These are phyloP conservation scores for Beauveria australis DNA, from an alignment of 2,329 filamentous ascomycete genomes.

Conservation along the genomic window DNA sequence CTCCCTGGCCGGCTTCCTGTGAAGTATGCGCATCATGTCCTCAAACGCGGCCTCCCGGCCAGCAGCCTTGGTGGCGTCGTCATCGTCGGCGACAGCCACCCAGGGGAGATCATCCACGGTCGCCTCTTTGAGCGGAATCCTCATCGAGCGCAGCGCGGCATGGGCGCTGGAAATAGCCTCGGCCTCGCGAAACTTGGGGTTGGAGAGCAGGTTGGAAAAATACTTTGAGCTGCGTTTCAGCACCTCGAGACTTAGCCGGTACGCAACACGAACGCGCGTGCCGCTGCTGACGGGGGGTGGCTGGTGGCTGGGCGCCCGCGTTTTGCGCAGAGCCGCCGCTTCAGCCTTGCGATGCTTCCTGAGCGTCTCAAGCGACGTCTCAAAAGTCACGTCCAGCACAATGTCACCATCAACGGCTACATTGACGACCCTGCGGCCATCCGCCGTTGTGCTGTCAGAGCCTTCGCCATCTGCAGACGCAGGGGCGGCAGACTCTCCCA, in stretches of 20 bases:
- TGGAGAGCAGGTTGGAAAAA: conserved; percentile 58
- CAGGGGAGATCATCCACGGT: conserved; percentile 48
- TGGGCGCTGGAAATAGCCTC: conserved; percentile 44
- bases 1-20: conserved; percentile 40
- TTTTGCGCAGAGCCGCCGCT: conserved; percentile 23
- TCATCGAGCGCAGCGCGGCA: conserved; percentile 36
- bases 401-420: conserved; percentile 55
- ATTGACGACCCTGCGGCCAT: conserved; percentile 32
- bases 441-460: conserved; percentile 19
- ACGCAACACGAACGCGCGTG: conserved; percentile 36
- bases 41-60: conserved; percentile 54
- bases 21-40: conserved; percentile 60
- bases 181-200: conserved; percentile 56
- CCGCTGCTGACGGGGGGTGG: conserved; percentile 25
- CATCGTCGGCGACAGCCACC: conserved; percentile 58
- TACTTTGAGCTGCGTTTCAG: conserved; percentile 59
- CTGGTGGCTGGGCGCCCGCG: conserved; percentile 18
- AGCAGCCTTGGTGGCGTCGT: conserved; percentile 54
- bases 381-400: conserved; percentile 58
- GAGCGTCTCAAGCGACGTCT: conserved; percentile 46
- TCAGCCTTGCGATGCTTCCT: conserved; percentile 34
- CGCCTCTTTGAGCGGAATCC: conserved; percentile 40
- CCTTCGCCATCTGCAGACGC: conserved; percentile 23
- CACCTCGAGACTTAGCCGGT: conserved; percentile 49
- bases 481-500: conserved; percentile 25